Conservation (phyloP, 371 early-diverging fungal genomes). For the Phascolomyces articulosus region DNA sequence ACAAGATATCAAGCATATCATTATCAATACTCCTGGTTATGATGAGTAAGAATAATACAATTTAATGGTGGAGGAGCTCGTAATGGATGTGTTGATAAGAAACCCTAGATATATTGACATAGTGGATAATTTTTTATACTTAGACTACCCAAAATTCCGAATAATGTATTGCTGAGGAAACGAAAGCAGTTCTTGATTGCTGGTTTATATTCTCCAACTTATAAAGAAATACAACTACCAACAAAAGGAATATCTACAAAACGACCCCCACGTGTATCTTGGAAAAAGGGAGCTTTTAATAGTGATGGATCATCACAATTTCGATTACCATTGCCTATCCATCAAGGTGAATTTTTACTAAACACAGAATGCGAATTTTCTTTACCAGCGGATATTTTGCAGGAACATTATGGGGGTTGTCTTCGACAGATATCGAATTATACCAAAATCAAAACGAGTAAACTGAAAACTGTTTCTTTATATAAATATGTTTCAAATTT, state of each 20-base stretch:
- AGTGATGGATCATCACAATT: constrained; percentile 20
- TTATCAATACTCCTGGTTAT: neutral
- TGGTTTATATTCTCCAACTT: constrained; percentile 24
- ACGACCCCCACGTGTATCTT: neutral
- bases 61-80: no score
- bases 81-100: no score
- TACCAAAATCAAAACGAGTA: constrained; percentile 40
- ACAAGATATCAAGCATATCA: neutral
- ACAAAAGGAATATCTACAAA: constrained; percentile 1
- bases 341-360: constrained; percentile 51
- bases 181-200: constrained; percentile 26
- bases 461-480: no score
- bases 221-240: constrained; percentile 1
- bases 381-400: constrained; percentile 52
- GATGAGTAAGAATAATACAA: neutral
- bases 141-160: neutral
- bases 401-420: constrained; percentile 36
- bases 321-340: constrained; percentile 52
- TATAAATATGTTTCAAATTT: neutral
- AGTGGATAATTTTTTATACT: no score
- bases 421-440: constrained; percentile 23
- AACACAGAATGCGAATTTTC: constrained; percentile 43
- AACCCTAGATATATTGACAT: no score
- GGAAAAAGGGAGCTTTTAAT: constrained; percentile 9
- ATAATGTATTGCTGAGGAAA: constrained; percentile 8